These are phyloP conservation scores for Ligustrum vulgare DNA, from an alignment of 257 asterid species.

Conservation along the genomic window DNA sequence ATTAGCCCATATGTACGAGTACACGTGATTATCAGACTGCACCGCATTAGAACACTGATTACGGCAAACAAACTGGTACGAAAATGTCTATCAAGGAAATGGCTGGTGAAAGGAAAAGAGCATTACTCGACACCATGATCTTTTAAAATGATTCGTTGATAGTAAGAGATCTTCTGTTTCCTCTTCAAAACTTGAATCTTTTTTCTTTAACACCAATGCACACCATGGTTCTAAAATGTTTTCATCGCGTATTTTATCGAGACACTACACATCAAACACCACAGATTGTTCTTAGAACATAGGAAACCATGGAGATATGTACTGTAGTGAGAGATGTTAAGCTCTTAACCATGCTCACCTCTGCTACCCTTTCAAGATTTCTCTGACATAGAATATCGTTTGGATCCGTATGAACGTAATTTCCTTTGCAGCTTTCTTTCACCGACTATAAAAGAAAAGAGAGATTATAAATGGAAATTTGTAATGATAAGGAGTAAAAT, in stretches of 20 bases:
- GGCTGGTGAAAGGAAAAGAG: neutral
- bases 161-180: neutral
- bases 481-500: too few relatives aligned
- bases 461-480: too few relatives aligned
- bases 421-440: slow-evolving; percentile 25
- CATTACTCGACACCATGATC: slow-evolving; percentile 33
- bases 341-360: slow-evolving; percentile 16
- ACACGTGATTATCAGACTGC: neutral
- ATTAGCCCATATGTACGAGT: slow-evolving; percentile 19
- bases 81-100: neutral
- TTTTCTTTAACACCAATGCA: neutral
- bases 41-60: neutral
- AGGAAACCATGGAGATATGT: neutral
- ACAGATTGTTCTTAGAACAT: neutral
- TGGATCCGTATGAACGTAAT: slow-evolving; percentile 9
- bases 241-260: fast-evolving
- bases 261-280: too few relatives aligned
- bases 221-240: slow-evolving; percentile 36
- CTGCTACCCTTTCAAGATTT: slow-evolving; percentile 13
- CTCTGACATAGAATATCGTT: slow-evolving; percentile 21
- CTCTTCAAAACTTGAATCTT: neutral
- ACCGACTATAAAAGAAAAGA: slow-evolving; percentile 20
- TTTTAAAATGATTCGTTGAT: neutral
- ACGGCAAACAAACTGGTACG: too few relatives aligned
- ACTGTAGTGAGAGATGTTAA: neutral